phyloP scores from a whole-genome alignment of 2,329 filamentous ascomycete species.

The Colletotrichum limetticola region DNA sequence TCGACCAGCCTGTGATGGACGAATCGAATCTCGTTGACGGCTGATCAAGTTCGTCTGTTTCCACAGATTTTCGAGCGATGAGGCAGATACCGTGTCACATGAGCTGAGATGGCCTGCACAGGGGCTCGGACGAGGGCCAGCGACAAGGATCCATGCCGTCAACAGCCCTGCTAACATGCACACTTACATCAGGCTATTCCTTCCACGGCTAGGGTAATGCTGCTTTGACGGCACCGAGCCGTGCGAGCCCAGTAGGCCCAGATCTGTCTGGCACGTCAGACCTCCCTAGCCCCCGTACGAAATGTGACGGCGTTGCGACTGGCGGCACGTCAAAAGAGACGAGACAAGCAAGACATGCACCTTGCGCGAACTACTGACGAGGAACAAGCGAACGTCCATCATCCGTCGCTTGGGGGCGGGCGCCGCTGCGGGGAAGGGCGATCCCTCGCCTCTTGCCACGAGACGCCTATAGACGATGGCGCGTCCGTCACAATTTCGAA shows the following conservation, averaged over 20 bases:
- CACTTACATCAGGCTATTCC: slow-evolving; percentile 24
- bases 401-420: slow-evolving; percentile 9
- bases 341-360: slow-evolving; percentile 7
- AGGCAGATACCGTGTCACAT: slow-evolving; percentile 33
- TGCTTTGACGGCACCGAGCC: slow-evolving; percentile 17
- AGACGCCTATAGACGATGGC: slow-evolving; percentile 8
- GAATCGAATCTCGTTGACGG: slow-evolving; percentile 17
- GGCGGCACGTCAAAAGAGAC: slow-evolving; percentile 14
- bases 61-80: slow-evolving; percentile 28
- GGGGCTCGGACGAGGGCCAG: slow-evolving; percentile 11
- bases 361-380: slow-evolving; percentile 16
- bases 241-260: background rate
- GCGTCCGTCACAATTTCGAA: background rate
- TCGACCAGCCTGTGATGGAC: slow-evolving; percentile 1
- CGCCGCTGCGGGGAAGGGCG: background rate
- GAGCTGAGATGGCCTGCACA: slow-evolving; percentile 24
- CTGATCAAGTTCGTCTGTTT: slow-evolving; percentile 33
- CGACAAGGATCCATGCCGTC: slow-evolving; percentile 12
- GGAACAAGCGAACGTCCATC: slow-evolving; percentile 11
- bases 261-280: slow-evolving; percentile 2
- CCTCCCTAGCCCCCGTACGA: slow-evolving; percentile 14
- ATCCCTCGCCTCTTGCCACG: slow-evolving; percentile 10
- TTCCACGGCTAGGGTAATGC: slow-evolving; percentile 16
- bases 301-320: slow-evolving; percentile 10
- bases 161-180: slow-evolving; percentile 17